Evolutionary conservation across 23 red algal species (phyloP).

Genomic region (Cyanidiococcus yangmingshanensis): DNA sequence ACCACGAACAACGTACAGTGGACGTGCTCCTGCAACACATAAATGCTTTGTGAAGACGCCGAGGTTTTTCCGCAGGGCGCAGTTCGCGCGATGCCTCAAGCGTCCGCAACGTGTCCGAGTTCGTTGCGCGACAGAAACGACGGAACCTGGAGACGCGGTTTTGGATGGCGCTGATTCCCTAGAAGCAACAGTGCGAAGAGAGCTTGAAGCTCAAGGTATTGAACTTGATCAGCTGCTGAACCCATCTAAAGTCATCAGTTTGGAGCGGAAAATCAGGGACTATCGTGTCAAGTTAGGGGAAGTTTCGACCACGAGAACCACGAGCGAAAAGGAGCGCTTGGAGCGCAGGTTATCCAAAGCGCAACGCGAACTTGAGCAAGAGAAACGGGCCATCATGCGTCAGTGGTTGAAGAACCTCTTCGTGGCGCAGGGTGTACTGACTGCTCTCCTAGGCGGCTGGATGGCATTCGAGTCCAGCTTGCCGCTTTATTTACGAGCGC

Average conservation of each 20-base stretch:
- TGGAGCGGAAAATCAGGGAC: slow-evolving; percentile 47
- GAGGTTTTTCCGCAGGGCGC: too few relatives aligned
- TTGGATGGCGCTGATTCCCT: slow-evolving; percentile 23
- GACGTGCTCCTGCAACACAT: too few relatives aligned
- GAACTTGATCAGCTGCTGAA: slow-evolving; percentile 82
- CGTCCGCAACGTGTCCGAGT: too few relatives aligned
- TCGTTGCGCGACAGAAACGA: background rate
- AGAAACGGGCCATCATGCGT: slow-evolving; percentile 78
- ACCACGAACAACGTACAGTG: too few relatives aligned
- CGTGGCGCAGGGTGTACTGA: slow-evolving; percentile 41
- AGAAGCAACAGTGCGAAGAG: slow-evolving; percentile 32
- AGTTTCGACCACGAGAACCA: background rate
- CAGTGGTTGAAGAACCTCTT: slow-evolving; percentile 62
- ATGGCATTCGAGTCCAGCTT: slow-evolving; percentile 35
- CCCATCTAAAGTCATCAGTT: slow-evolving; percentile 47
- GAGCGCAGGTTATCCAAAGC: slow-evolving; percentile 21
- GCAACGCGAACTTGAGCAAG: slow-evolving; percentile 23
- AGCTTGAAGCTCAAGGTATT: slow-evolving; percentile 48
- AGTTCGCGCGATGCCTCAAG: too few relatives aligned
- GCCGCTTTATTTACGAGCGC: slow-evolving; percentile 44
- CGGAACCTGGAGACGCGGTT: background rate
- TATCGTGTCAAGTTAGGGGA: background rate
- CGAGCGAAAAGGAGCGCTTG: background rate
- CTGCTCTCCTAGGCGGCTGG: slow-evolving; percentile 38
- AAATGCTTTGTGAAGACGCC: too few relatives aligned